Base-by-base conservation (phyloP, 1,139 yeast genomes). In the Casaregolazyma lundiana region DNA sequence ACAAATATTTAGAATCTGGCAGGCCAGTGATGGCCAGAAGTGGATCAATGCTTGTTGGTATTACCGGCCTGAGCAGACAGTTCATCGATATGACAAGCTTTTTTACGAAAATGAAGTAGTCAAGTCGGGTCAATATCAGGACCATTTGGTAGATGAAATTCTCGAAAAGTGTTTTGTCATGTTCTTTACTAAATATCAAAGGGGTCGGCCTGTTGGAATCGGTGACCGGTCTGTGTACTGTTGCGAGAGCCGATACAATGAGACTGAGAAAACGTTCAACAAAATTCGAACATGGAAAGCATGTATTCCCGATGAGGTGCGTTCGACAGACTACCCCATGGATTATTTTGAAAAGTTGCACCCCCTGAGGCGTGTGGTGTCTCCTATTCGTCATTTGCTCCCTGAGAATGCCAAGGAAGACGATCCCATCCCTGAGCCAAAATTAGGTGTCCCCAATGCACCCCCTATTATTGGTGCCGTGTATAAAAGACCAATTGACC, bases 251-350 rank as follows among this genome's bases (percentile, higher is more conserved):
- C 80, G 98, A 60, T 92, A 90, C 68, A 92, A 92, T 62, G 97
- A 90, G 63, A 76, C 78, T 49, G 95, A 86, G 59, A 88, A 87
- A 63, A 84, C 83, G 21, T 92, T 92, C 72, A 92, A 92, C 68
- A 84, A 94, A 63, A 92, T 92, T 59, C 79, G 97, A 62, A 92
- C 98, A 1, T 92, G 98, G 98, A 92, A 88, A 65, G 97, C 97
- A 3, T 92, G 98, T 70, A 76, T 92, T 55, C 98, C 98, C 0
- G 98, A 92, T 66, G 98, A 90, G 63, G 86, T 90, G 35, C 80
- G 97, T 60, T 90, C 85, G 53, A 76, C 79, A 44, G 97, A 92
- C 63, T 71, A 70, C 50, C 88, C 88, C 41, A 90, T 94, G 55
- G 81, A 82, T 38, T 46, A 59, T 48, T 71, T 67, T 58, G 73